Conservation (phyloP, 257 asterid species). For the Rubia yunnanensis region DNA sequence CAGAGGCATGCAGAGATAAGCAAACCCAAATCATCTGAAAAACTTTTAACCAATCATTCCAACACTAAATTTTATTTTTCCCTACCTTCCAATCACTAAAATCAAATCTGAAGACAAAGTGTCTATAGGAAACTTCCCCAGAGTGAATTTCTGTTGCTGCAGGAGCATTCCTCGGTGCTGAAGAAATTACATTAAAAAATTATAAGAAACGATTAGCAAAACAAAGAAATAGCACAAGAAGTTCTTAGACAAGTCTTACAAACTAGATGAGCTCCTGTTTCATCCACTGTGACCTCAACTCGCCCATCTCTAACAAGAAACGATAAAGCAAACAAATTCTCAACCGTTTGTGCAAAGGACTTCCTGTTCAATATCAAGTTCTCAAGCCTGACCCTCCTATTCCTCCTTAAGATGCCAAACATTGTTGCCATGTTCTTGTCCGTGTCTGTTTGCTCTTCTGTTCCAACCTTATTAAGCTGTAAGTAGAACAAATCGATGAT, state of each 20-base stretch:
- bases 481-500: background rate
- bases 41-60: background rate
- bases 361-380: constrained; percentile 55
- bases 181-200: constrained; percentile 8
- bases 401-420: constrained; percentile 60
- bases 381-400: constrained; percentile 59
- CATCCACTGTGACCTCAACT: constrained; percentile 57
- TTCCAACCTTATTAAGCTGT: constrained; percentile 50
- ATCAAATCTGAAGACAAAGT: constrained; percentile 79
- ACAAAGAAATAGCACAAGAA: constrained; percentile 1
- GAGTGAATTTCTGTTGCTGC: constrained; percentile 55
- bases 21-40: background rate
- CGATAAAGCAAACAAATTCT: constrained; percentile 85
- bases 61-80: background rate
- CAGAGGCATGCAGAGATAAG: background rate
- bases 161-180: constrained; percentile 92
- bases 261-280: constrained; percentile 54
- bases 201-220: background rate
- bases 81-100: constrained; percentile 86
- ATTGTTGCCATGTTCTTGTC: constrained; percentile 86
- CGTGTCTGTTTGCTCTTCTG: constrained; percentile 66
- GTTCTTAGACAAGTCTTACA: constrained; percentile 33
- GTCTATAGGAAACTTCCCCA: constrained; percentile 59
- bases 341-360: constrained; percentile 89
- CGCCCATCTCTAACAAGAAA: constrained; percentile 90